Conservation (phyloP, 2,329 filamentous ascomycete genomes). For the Fusarium coicis region DNA sequence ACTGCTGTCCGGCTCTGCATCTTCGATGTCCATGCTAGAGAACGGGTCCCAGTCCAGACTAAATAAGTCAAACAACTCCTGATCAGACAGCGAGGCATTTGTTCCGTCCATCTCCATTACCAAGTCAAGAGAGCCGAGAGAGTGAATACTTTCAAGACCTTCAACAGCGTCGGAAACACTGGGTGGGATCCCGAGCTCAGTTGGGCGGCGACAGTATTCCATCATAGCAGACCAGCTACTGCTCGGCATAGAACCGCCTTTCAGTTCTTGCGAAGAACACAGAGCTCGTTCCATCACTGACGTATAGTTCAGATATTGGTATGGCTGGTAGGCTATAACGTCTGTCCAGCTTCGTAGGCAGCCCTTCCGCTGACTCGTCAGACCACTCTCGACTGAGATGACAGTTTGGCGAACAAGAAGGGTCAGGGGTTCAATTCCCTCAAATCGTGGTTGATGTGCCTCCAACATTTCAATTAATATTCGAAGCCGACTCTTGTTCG, state of each 20-base stretch:
- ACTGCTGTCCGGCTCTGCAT: neutral
- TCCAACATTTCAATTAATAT: neutral
- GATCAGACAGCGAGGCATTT: neutral
- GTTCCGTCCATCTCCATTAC: neutral
- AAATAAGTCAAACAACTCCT: rapidly evolving
- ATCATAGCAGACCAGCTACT: neutral
- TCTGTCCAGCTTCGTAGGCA: neutral
- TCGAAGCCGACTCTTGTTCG: neutral
- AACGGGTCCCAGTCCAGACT: neutral
- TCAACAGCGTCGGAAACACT: neutral
- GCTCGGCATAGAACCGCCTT: neutral
- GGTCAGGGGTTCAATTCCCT: neutral
- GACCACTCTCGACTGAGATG: neutral
- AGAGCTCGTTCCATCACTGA: neutral
- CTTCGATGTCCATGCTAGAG: neutral
- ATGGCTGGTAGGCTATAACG: neutral
- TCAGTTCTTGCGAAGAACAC: neutral
- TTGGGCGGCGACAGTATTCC: neutral
- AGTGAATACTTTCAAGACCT: neutral
- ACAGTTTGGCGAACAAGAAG: neutral
- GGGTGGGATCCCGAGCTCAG: neutral
- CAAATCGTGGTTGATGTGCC: neutral
- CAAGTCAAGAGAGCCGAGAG: neutral
- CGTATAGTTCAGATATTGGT: neutral
- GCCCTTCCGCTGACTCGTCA: neutral